These are phyloP conservation scores for Paraphoma sp. DNA, from an alignment of 2,329 filamentous ascomycete genomes.

Conservation along the genomic window DNA sequence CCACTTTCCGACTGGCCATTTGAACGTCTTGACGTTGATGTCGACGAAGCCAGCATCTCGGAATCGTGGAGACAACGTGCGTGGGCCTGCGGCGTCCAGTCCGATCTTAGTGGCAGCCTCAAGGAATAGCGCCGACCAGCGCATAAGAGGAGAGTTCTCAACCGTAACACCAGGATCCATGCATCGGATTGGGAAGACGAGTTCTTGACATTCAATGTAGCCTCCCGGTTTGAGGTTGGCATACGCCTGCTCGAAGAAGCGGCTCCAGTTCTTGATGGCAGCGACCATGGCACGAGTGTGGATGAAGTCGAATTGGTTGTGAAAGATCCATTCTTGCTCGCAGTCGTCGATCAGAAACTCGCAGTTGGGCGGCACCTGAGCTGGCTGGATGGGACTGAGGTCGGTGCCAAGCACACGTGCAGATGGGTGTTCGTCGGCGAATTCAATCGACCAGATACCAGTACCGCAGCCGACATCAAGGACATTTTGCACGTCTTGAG, in stretches of 20 bases:
- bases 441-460: slow-evolving; percentile 43
- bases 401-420: slow-evolving; percentile 43
- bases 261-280: slow-evolving; percentile 61
- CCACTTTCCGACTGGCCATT: slow-evolving; percentile 43
- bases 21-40: slow-evolving; percentile 34
- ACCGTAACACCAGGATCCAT: slow-evolving; percentile 30
- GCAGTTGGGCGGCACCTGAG: slow-evolving; percentile 40
- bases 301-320: slow-evolving; percentile 64
- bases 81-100: slow-evolving; percentile 50
- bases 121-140: slow-evolving; percentile 33
- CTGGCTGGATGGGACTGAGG: slow-evolving; percentile 43
- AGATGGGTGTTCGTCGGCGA: slow-evolving; percentile 41
- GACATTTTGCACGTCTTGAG: slow-evolving; percentile 33
- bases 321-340: slow-evolving; percentile 62
- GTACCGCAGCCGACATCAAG: slow-evolving; percentile 44
- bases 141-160: slow-evolving; percentile 29
- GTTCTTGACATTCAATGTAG: slow-evolving; percentile 59
- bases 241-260: slow-evolving; percentile 53
- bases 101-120: slow-evolving; percentile 40
- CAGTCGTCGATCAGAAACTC: slow-evolving; percentile 46
- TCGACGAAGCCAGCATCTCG: slow-evolving; percentile 34
- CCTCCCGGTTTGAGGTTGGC: slow-evolving; percentile 56
- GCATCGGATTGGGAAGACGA: slow-evolving; percentile 32
- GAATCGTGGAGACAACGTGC: slow-evolving; percentile 40
- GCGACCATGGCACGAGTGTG: slow-evolving; percentile 60